Base-by-base conservation (phyloP, 2,329 filamentous ascomycete species). In the Neonectria magnoliae region DNA sequence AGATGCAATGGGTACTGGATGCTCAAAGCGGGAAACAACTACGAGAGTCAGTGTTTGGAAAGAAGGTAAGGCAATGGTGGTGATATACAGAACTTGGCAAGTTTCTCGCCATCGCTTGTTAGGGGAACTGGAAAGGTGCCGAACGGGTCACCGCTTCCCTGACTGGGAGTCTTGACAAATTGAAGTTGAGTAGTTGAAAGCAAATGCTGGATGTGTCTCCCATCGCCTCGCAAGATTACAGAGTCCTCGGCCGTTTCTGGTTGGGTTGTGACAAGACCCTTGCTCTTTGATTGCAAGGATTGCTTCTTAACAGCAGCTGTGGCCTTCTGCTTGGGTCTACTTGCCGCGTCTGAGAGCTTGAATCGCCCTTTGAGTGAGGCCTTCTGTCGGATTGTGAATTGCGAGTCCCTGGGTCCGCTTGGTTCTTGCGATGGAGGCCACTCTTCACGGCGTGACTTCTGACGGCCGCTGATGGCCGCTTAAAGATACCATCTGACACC, bases 391-490 rank as follows among this genome's bases (percentile, higher is more conserved):
- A 70, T 52, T 7, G 61, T 64, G 22, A 70, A 58, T 25, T 68
- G 57, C 3, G 66, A 66, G 47, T 67, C 53, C 7, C 29, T 47
- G 2, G 60, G 38, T 48, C n/a, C 20, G 52, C 36, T 33, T 52
- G 53, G 33, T 27, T 57, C 45, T 70, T 70, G 47, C 64, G 66
- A 27, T 60, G 59, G 18, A 68, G 60, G 13, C 68, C 66, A 25
- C 59, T 67, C 41, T 60, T 68, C n/a, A 68, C 61, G 14, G 68
- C 68, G 27, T 68, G 66, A 14, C 66, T 67, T 38, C 66, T 64
- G 10, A 57, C 9, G 13, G 68, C 62, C 9, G 68, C 56, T 7
- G 57, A 65, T 18, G 66, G 55, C 6, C 66, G 61, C 52, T 65
- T 59, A 7, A 36, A 8, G 6, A 48, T 16, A n/a, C 59, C 66